A percentile compares a stretch with the other conserved stretches of the same genome.
These are phyloP conservation scores for Helichrysum umbraculigerum DNA, from an alignment of 129 eudicot genomes.

Conservation along the genomic window DNA sequence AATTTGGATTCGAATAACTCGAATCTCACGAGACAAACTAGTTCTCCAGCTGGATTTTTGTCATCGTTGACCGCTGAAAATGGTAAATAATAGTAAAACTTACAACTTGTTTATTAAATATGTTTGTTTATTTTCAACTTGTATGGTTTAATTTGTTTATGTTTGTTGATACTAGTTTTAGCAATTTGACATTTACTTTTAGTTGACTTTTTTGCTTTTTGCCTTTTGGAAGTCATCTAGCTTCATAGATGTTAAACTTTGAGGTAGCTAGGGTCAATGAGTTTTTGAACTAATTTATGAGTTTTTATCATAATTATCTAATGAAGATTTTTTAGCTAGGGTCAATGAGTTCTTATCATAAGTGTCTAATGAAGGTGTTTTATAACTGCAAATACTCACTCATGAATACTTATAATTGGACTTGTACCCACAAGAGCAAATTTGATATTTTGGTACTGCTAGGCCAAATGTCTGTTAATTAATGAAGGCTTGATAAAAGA, in stretches of 20 bases:
- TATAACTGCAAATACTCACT: not conserved
- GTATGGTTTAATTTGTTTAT: constrained; percentile 22
- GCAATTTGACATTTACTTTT: constrained; percentile 8
- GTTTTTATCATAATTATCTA: not conserved
- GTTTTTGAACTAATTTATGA: not conserved
- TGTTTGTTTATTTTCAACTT: constrained; percentile 25
- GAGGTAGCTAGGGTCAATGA: not conserved
- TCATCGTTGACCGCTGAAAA: constrained; percentile 42
- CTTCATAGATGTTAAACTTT: constrained; percentile 8
- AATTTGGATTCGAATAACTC: constrained; percentile 34
- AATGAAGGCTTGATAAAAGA: not conserved
- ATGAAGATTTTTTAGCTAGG: not conserved
- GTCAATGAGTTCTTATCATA: not conserved
- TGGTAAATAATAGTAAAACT: constrained; percentile 40
- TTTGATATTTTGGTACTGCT: not conserved
- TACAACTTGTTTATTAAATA: not conserved
- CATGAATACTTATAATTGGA: not conserved
- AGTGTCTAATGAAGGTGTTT: not conserved
- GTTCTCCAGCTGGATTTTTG: constrained; percentile 87
- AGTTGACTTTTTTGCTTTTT: constrained; percentile 34
- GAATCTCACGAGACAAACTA: constrained; percentile 67
- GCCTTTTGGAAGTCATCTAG: constrained; percentile 10
- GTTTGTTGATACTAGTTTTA: constrained; percentile 16
- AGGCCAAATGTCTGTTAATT: not conserved
- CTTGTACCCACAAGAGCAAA: not conserved